phyloP scores from a whole-genome alignment of 2,329 filamentous ascomycete genomes.

The Zasmidium cellare region DNA sequence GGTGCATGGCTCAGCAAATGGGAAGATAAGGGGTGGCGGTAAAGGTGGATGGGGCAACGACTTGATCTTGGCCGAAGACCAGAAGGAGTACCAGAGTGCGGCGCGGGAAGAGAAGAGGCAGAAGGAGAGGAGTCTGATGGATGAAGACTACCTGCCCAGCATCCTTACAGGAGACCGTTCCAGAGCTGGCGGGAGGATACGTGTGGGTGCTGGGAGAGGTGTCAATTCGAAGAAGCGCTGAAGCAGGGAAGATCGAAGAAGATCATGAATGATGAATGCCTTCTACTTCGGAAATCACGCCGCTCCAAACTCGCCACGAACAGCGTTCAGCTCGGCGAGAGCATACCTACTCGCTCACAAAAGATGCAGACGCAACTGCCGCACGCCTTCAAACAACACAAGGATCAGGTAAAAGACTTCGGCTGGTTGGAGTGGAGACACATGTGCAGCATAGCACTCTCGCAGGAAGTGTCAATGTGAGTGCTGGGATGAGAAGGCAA shows the following conservation, averaged over 20 bases:
- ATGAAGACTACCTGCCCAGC: slow-evolving; percentile 85
- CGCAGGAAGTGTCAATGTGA: background rate
- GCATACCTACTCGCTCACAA: too few species aligned
- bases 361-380: too few species aligned
- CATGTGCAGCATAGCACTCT: too few species aligned
- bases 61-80: slow-evolving; percentile 87
- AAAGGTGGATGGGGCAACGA: slow-evolving; percentile 84
- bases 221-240: slow-evolving; percentile 75
- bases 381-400: too few species aligned
- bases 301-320: too few species aligned
- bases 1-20: slow-evolving; percentile 75
- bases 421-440: too few species aligned
- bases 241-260: background rate
- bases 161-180: slow-evolving; percentile 79
- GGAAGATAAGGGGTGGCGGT: slow-evolving; percentile 71
- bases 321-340: too few species aligned
- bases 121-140: slow-evolving; percentile 83
- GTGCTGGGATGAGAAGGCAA: background rate
- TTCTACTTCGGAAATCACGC: too few species aligned
- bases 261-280: too few species aligned
- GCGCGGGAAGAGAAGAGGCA: slow-evolving; percentile 62
- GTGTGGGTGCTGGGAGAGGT: slow-evolving; percentile 80
- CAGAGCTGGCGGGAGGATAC: slow-evolving; percentile 65
- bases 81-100: slow-evolving; percentile 82
- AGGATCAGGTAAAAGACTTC: too few species aligned